phyloP scores from a whole-genome alignment of 192 early-diverging fungal genomes.

The Funneliformis geosporum region DNA sequence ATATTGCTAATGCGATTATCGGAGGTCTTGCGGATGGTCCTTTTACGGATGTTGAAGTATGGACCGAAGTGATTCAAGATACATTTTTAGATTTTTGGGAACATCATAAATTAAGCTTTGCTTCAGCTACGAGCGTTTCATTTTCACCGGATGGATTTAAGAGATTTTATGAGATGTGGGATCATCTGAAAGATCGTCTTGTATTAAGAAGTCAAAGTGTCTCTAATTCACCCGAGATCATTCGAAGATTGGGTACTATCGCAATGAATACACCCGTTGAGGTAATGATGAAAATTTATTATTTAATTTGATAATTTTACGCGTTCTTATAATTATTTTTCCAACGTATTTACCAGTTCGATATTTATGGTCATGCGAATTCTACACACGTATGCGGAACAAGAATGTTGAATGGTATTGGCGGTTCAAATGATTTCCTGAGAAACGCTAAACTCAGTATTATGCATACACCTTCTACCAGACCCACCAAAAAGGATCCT shows the following conservation, averaged over 20 bases:
- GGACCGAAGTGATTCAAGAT: conserved; percentile 49
- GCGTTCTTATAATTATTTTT: no score
- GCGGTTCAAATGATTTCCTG: conserved; percentile 43
- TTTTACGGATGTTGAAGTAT: conserved; percentile 47
- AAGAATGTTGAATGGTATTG: conserved; percentile 48
- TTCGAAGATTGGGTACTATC: conserved; percentile 45
- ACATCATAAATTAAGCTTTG: conserved; percentile 27
- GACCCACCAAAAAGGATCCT: conserved; percentile 43
- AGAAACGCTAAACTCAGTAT: conserved; percentile 46
- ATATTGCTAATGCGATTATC: conserved; percentile 50
- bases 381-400: conserved; percentile 45
- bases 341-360: conserved; percentile 29
- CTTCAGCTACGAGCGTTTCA: conserved; percentile 40
- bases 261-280: conserved; percentile 52
- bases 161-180: conserved; percentile 45
- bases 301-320: not conserved
- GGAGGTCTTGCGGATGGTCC: conserved; percentile 43
- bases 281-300: not conserved
- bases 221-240: conserved; percentile 48
- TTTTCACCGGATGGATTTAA: conserved; percentile 48
- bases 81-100: conserved; percentile 40
- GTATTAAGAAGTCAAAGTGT: conserved; percentile 47
- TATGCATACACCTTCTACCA: conserved; percentile 47
- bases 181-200: conserved; percentile 40
- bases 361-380: conserved; percentile 49